Percentiles rank a stretch among this genome's conserved stretches.
Conservation (phyloP, 805 yeast genomes). For the Lipomyces starkeyi region DNA sequence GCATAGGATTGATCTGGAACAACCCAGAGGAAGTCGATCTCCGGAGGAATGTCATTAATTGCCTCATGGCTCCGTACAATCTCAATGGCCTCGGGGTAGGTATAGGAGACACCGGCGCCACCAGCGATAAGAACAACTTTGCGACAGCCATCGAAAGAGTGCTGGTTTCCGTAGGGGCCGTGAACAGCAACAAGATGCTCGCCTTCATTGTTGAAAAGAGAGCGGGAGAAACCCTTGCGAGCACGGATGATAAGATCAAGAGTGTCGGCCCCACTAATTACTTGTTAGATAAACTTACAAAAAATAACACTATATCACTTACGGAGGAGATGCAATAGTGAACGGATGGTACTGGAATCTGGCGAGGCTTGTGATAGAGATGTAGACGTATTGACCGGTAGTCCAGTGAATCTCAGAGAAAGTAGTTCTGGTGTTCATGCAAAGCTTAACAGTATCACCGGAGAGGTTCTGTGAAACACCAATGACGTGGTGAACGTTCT, state of each 20-base stretch:
- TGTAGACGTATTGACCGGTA: slow-evolving; percentile 39
- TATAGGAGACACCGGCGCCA: slow-evolving; percentile 46
- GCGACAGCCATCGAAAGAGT: slow-evolving; percentile 36
- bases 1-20: slow-evolving; percentile 41
- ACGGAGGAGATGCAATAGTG: slow-evolving; percentile 39
- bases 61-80: slow-evolving; percentile 29
- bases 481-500: slow-evolving; percentile 34
- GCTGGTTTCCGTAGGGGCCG: slow-evolving; percentile 35
- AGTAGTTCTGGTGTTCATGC: slow-evolving; percentile 32
- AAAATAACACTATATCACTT: neutral
- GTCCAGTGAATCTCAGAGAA: slow-evolving; percentile 39
- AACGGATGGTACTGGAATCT: slow-evolving; percentile 38
- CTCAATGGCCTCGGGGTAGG: slow-evolving; percentile 41
- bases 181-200: slow-evolving; percentile 37
- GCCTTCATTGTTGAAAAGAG: slow-evolving; percentile 32
- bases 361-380: slow-evolving; percentile 34
- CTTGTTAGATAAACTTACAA: neutral
- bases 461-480: slow-evolving; percentile 33
- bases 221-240: slow-evolving; percentile 43
- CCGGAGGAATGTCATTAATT: slow-evolving; percentile 33
- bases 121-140: slow-evolving; percentile 44
- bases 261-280: slow-evolving; percentile 34
- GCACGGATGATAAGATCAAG: slow-evolving; percentile 44
- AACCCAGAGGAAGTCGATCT: slow-evolving; percentile 44
- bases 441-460: slow-evolving; percentile 38